Evolutionary conservation across 2,329 filamentous ascomycete genomes (phyloP).

Genomic region (Colletotrichum cordylinicola): DNA sequence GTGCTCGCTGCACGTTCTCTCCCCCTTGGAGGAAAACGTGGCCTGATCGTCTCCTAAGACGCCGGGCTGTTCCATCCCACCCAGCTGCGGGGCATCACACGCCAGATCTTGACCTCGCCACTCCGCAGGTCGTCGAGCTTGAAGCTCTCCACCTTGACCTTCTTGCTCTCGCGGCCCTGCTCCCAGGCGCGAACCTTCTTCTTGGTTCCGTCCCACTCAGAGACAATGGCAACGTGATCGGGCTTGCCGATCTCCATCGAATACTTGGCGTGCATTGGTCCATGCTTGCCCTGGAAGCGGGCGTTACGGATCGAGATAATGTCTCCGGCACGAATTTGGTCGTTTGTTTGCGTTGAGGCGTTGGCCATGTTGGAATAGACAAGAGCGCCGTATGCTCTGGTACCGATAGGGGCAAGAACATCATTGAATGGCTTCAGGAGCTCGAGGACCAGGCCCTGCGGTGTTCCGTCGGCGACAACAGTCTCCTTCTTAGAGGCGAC

Average conservation of each 20-base stretch:
- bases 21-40: background rate
- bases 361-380: slow-evolving; percentile 97
- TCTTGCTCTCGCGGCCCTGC: slow-evolving; percentile 91
- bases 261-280: slow-evolving; percentile 95
- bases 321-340: slow-evolving; percentile 92
- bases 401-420: slow-evolving; percentile 84
- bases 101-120: slow-evolving; percentile 97
- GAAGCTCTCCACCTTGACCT: slow-evolving; percentile 93
- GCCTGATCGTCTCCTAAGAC: slow-evolving; percentile 49
- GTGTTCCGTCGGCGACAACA: slow-evolving; percentile 83
- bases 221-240: slow-evolving; percentile 88
- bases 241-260: slow-evolving; percentile 84
- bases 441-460: slow-evolving; percentile 78
- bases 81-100: slow-evolving; percentile 91
- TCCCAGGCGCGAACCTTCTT: slow-evolving; percentile 97
- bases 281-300: slow-evolving; percentile 93
- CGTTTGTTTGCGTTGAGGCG: slow-evolving; percentile 85
- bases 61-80: slow-evolving; percentile 78
- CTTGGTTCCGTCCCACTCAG: slow-evolving; percentile 98
- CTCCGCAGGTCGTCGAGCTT: slow-evolving; percentile 89
- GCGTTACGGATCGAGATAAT: slow-evolving; percentile 93
- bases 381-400: slow-evolving; percentile 85
- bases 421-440: slow-evolving; percentile 76
- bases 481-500: slow-evolving; percentile 77
- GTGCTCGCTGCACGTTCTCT: background rate